phyloP scores from a whole-genome alignment of 2,329 filamentous ascomycete species.

The Phialocephala subalpina region DNA sequence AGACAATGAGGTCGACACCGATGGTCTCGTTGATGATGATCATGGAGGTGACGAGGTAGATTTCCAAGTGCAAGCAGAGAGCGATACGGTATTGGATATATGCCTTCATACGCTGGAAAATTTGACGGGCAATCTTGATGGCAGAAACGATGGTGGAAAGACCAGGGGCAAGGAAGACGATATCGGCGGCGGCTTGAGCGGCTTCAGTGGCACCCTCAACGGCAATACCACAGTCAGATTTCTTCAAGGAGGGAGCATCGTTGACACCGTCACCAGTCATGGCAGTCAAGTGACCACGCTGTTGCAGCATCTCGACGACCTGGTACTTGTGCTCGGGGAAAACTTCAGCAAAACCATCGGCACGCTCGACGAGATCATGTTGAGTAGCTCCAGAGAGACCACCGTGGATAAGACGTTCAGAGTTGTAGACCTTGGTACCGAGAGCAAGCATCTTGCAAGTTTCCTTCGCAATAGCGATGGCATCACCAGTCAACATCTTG shows the following conservation, averaged over 20 bases:
- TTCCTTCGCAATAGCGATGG: conserved; percentile 81
- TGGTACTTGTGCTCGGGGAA: conserved; percentile 97
- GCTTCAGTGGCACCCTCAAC: conserved; percentile 92
- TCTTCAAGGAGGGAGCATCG: conserved; percentile 91
- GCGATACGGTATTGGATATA: conserved; percentile 97
- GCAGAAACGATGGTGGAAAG: conserved; percentile 92
- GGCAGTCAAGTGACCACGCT: conserved; percentile 91
- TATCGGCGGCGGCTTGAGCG: conserved; percentile 89
- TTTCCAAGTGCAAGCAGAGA: conserved; percentile 87
- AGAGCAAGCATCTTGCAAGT: conserved; percentile 84
- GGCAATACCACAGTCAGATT: conserved; percentile 93
- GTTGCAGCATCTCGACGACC: conserved; percentile 91
- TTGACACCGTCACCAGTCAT: conserved; percentile 98
- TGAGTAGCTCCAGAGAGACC: conserved; percentile 76
- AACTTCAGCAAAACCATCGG: conserved; percentile 93
- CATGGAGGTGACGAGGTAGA: conserved; percentile 81
- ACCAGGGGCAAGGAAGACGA: conserved; percentile 92
- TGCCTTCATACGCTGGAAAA: conserved; percentile 97
- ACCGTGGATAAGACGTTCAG: conserved; percentile 78
- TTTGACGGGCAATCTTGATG: conserved; percentile 91
- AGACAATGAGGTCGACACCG: conserved; percentile 76
- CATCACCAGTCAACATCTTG: conserved; percentile 85
- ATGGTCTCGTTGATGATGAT: conserved; percentile 83
- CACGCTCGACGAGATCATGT: conserved; percentile 83
- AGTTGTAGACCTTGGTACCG: conserved; percentile 84